Percentiles rank a stretch among this genome's conserved stretches.
phyloP scores from a whole-genome alignment of 2,329 filamentous ascomycete species.

The Aspergillus udagawae region DNA sequence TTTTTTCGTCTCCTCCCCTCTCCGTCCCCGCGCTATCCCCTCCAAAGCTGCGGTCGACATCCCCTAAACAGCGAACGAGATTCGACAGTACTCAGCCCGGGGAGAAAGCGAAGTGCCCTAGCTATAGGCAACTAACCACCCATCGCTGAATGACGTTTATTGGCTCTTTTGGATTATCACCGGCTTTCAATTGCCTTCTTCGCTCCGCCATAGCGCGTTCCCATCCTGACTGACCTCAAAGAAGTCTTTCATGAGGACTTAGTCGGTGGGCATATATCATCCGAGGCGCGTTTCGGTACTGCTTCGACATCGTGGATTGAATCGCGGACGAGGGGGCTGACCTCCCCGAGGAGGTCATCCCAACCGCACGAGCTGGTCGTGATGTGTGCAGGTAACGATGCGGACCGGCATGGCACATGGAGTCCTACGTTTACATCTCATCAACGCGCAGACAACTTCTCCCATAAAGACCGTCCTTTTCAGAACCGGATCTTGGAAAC shows the following conservation, averaged over 20 bases:
- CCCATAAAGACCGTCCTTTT: slow-evolving; percentile 6
- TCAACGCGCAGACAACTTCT: slow-evolving; percentile 7
- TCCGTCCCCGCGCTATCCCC: not conserved
- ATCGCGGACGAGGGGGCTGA: slow-evolving; percentile 35
- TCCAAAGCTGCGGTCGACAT: not conserved
- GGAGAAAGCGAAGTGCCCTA: not conserved
- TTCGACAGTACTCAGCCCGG: too few species aligned
- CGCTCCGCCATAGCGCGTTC: not conserved
- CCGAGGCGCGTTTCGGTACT: slow-evolving; percentile 6
- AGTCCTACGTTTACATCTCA: slow-evolving; percentile 5
- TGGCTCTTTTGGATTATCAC: not conserved
- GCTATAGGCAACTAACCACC: not conserved
- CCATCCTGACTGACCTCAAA: not conserved
- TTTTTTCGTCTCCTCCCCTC: not conserved
- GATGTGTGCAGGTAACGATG: slow-evolving; percentile 28
- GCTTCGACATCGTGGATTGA: slow-evolving; percentile 35
- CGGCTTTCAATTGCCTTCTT: not conserved
- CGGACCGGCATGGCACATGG: slow-evolving; percentile 16
- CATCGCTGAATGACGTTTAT: not conserved
- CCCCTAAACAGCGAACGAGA: not conserved
- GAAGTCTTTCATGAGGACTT: not conserved
- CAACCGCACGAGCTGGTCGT: slow-evolving; percentile 24
- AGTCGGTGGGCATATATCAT: not conserved
- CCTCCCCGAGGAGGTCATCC: slow-evolving; percentile 41
- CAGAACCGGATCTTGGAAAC: slow-evolving; percentile 19